phyloP scores from a whole-genome alignment of 805 yeast species.

The Vanderwaltozyma verrucispora region DNA sequence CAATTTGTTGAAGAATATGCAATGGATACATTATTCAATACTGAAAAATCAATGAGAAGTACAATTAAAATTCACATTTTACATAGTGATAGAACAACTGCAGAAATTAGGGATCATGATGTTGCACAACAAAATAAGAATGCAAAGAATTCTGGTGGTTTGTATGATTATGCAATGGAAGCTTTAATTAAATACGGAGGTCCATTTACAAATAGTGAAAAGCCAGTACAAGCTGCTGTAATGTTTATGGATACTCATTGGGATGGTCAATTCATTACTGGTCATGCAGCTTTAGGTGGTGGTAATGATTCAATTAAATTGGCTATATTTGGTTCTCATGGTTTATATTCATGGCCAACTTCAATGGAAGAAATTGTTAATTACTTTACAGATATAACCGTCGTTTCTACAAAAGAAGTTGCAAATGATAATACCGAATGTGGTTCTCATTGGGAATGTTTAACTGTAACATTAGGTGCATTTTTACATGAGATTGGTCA shows the following conservation, averaged over 20 bases:
- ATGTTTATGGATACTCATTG: slow-evolving; percentile 78
- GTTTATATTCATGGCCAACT: slow-evolving; percentile 88
- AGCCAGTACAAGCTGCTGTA: slow-evolving; percentile 72
- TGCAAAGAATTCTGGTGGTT: slow-evolving; percentile 64
- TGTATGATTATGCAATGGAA: slow-evolving; percentile 73
- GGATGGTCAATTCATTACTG: slow-evolving; percentile 53
- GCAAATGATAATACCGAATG: slow-evolving; percentile 85
- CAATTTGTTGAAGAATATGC: slow-evolving; percentile 59
- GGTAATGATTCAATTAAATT: slow-evolving; percentile 58
- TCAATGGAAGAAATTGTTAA: slow-evolving; percentile 59
- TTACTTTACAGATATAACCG: slow-evolving; percentile 63
- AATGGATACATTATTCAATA: slow-evolving; percentile 40
- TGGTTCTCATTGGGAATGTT: slow-evolving; percentile 83
- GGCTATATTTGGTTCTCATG: slow-evolving; percentile 93
- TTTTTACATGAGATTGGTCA: slow-evolving; percentile 96
- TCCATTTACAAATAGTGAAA: slow-evolving; percentile 36
- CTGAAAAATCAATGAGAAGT: slow-evolving; percentile 33
- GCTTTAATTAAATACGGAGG: slow-evolving; percentile 49
- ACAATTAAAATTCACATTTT: slow-evolving; percentile 74
- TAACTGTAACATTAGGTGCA: slow-evolving; percentile 81
- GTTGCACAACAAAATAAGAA: slow-evolving; percentile 76
- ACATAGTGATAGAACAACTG: slow-evolving; percentile 52
- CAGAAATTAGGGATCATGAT: slow-evolving; percentile 66
- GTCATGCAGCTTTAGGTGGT: slow-evolving; percentile 95
- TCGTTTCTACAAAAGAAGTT: slow-evolving; percentile 53